Conservation (phyloP, 2,329 filamentous ascomycete genomes). For the Penicillium sp. region DNA sequence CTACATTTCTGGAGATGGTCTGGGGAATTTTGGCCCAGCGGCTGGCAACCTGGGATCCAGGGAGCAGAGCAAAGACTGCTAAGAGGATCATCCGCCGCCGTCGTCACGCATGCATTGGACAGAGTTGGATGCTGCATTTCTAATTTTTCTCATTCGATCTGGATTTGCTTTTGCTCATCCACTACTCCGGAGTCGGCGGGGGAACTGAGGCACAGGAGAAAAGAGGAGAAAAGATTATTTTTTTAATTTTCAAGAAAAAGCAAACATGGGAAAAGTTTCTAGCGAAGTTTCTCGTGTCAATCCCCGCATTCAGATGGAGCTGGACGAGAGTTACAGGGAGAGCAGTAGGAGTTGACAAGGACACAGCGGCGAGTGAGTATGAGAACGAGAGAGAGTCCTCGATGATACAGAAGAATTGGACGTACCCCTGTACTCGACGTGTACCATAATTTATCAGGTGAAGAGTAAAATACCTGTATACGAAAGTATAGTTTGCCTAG, state of each 20-base stretch:
- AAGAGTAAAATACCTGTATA: background rate
- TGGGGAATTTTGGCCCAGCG: constrained; percentile 15
- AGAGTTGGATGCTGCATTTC: background rate
- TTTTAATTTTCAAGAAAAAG: background rate
- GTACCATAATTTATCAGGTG: background rate
- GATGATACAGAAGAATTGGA: too few species aligned
- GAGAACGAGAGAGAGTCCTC: background rate
- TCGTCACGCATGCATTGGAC: constrained; percentile 14
- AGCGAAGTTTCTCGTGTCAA: constrained; percentile 3
- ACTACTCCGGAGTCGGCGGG: constrained; percentile 16
- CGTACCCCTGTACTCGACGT: too few species aligned
- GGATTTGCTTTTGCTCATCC: constrained; percentile 10
- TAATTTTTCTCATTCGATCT: constrained; percentile 7
- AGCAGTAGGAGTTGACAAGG: too few species aligned
- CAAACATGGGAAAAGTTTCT: constrained; percentile 4
- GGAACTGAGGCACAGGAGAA: background rate
- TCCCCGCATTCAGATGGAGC: constrained; percentile 7
- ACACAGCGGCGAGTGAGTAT: background rate
- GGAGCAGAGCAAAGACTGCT: constrained; percentile 3
- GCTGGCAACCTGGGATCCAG: constrained; percentile 17
- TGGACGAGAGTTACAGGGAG: too few species aligned
- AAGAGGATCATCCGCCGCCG: constrained; percentile 22
- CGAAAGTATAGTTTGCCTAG: constrained; percentile 18
- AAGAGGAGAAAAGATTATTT: background rate
- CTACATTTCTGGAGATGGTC: constrained; percentile 16